phyloP scores from a whole-genome alignment of 2,329 filamentous ascomycete genomes.

The Colletotrichum incanum region DNA sequence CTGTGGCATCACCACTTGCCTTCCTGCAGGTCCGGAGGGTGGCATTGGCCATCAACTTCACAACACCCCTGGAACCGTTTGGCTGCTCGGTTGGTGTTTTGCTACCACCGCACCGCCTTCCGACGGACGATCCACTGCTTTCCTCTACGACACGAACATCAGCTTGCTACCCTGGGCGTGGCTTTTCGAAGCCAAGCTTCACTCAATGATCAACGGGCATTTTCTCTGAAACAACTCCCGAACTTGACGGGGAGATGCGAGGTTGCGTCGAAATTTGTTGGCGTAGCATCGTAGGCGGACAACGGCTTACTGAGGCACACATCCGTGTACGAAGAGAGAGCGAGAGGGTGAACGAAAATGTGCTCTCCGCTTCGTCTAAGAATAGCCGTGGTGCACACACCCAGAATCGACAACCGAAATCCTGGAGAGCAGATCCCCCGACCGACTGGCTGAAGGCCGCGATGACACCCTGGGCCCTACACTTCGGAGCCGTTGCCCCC shows the following conservation, averaged over 20 bases:
- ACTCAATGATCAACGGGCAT: slow-evolving; percentile 6
- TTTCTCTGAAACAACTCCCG: slow-evolving; percentile 28
- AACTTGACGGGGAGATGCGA: slow-evolving; percentile 14
- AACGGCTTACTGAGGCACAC: slow-evolving; percentile 25
- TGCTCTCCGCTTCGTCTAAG: slow-evolving; percentile 35
- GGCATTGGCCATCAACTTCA: slow-evolving; percentile 7
- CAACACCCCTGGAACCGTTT: not conserved
- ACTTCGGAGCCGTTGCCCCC: slow-evolving; percentile 31
- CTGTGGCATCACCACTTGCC: slow-evolving; percentile 20
- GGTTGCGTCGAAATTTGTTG: slow-evolving; percentile 27
- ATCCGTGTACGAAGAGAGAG: not conserved
- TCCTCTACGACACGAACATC: not conserved
- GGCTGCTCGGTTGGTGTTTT: not conserved
- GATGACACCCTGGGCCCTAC: slow-evolving; percentile 40
- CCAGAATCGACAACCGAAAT: slow-evolving; percentile 39
- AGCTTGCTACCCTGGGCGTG: not conserved
- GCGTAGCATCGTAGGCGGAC: slow-evolving; percentile 36
- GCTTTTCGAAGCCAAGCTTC: not conserved
- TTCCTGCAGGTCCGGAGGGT: slow-evolving; percentile 23
- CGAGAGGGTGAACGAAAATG: not conserved
- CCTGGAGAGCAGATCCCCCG: slow-evolving; percentile 43
- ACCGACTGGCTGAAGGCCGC: slow-evolving; percentile 32
- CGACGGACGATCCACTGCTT: not conserved
- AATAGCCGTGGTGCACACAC: slow-evolving; percentile 40
- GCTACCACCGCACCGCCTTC: not conserved